A percentile compares a stretch with the other conserved stretches of the same genome.
These are phyloP conservation scores for Colletotrichum tropicicola DNA, from an alignment of 2,329 filamentous ascomycete species.

Conservation along the genomic window DNA sequence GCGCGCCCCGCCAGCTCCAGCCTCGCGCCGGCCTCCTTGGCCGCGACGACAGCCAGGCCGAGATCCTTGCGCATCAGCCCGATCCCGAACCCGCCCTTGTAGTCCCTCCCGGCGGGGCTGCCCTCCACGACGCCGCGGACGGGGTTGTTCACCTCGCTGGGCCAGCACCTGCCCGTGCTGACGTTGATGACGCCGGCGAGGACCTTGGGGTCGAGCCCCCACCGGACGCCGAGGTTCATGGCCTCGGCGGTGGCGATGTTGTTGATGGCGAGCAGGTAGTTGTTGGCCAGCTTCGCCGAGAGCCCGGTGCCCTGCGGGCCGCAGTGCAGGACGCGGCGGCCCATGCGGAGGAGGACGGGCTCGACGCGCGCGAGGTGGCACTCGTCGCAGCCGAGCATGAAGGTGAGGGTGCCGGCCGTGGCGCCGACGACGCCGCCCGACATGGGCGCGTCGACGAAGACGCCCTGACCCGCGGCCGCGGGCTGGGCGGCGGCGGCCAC, in stretches of 20 bases:
- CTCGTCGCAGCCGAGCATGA: slow-evolving; percentile 85
- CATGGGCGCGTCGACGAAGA: slow-evolving; percentile 95
- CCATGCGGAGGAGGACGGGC: slow-evolving; percentile 81
- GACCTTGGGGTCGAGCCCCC: slow-evolving; percentile 68
- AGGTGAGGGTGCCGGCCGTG: slow-evolving; percentile 85
- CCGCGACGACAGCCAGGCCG: slow-evolving; percentile 76
- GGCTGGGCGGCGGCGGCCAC: slow-evolving; percentile 67
- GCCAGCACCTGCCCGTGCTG: slow-evolving; percentile 95
- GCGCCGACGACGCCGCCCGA: slow-evolving; percentile 96
- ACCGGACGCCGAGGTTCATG: slow-evolving; percentile 71
- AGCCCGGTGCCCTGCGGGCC: slow-evolving; percentile 86
- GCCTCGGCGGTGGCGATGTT: slow-evolving; percentile 79
- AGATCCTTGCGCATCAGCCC: slow-evolving; percentile 85
- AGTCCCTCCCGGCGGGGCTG: slow-evolving; percentile 80
- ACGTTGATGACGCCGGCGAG: slow-evolving; percentile 90
- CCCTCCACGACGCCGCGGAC: slow-evolving; percentile 84
- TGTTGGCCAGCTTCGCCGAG: slow-evolving; percentile 94
- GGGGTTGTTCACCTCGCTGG: slow-evolving; percentile 94
- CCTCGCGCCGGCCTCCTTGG: slow-evolving; percentile 70
- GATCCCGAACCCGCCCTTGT: slow-evolving; percentile 80
- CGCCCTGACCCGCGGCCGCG: slow-evolving; percentile 62
- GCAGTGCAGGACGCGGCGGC: slow-evolving; percentile 85
- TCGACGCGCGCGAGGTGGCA: slow-evolving; percentile 71
- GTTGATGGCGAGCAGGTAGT: slow-evolving; percentile 93
- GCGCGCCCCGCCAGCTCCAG: slow-evolving; percentile 73